These are phyloP conservation scores for Pestalotiopsis sp. DNA, from an alignment of 2,329 filamentous ascomycete species.

Conservation along the genomic window DNA sequence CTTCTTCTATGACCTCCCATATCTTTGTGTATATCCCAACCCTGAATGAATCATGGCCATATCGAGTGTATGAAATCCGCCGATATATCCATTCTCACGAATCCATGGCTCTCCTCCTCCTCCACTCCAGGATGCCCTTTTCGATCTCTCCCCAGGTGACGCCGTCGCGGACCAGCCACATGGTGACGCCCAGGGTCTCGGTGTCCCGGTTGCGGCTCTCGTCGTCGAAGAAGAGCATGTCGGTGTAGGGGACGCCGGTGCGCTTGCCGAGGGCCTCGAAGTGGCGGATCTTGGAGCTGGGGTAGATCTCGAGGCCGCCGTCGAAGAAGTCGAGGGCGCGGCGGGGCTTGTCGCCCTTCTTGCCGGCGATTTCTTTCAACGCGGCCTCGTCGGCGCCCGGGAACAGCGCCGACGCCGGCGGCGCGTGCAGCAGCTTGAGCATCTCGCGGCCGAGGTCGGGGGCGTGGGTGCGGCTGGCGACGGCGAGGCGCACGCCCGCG, in stretches of 20 bases:
- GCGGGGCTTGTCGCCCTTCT: slow-evolving; percentile 35
- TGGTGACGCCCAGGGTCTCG: slow-evolving; percentile 74
- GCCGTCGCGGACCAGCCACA: slow-evolving; percentile 79
- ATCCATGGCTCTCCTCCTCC: slow-evolving; percentile 58
- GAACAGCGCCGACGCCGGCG: slow-evolving; percentile 31
- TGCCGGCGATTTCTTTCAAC: slow-evolving; percentile 13
- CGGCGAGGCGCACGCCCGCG: slow-evolving; percentile 57
- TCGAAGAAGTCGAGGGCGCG: slow-evolving; percentile 61
- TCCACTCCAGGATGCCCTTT: slow-evolving; percentile 77
- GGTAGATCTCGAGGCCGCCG: slow-evolving; percentile 65
- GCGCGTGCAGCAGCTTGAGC: slow-evolving; percentile 70
- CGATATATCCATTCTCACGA: not conserved
- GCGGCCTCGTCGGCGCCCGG: slow-evolving; percentile 16
- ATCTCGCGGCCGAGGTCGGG: slow-evolving; percentile 80
- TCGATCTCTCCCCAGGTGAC: slow-evolving; percentile 77
- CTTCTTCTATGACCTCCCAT: not conserved
- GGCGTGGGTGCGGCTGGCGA: slow-evolving; percentile 79
- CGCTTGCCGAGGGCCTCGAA: slow-evolving; percentile 72
- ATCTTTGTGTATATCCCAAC: not conserved
- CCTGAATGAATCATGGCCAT: not conserved
- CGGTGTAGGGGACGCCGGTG: slow-evolving; percentile 70
- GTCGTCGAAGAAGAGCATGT: slow-evolving; percentile 97
- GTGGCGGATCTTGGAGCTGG: slow-evolving; percentile 81
- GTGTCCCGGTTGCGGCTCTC: slow-evolving; percentile 86
- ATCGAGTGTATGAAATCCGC: not conserved